Conservation (phyloP, 2,329 filamentous ascomycete species). For the Reticulascus tulasneorum region DNA sequence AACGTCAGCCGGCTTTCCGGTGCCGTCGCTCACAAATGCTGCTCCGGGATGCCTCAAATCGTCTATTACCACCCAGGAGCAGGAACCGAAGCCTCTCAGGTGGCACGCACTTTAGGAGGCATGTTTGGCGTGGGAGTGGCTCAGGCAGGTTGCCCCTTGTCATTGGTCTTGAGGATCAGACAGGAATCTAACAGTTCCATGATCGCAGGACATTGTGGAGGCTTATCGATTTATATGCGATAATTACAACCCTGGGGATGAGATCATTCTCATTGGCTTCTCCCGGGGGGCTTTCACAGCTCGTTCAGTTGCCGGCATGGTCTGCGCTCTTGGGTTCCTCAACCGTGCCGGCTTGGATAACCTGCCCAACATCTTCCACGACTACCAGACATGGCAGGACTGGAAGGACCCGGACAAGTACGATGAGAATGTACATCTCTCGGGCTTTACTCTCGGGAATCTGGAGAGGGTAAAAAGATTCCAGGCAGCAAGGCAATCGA, state of each 20-base stretch:
- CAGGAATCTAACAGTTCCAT: neutral
- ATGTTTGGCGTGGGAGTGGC: conserved; percentile 21
- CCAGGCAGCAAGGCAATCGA: too few relatives aligned
- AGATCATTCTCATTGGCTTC: conserved; percentile 31
- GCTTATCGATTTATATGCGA: conserved; percentile 31
- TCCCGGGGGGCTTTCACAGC: conserved; percentile 32
- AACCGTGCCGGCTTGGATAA: conserved; percentile 11
- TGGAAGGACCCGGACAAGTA: conserved; percentile 1
- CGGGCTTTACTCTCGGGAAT: conserved; percentile 6
- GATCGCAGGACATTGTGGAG: conserved; percentile 27
- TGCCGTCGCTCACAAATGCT: conserved; percentile 22
- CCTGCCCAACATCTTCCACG: conserved; percentile 12
- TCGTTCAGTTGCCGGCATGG: conserved; percentile 26
- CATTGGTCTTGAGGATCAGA: neutral
- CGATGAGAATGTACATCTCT: conserved; percentile 4
- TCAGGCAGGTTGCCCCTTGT: conserved; percentile 2
- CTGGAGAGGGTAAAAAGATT: conserved; percentile 1
- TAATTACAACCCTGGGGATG: conserved; percentile 28
- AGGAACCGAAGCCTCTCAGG: conserved; percentile 21
- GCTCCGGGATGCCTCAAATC: conserved; percentile 27
- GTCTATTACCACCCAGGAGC: conserved; percentile 33
- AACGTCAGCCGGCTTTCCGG: conserved; percentile 30
- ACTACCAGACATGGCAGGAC: conserved; percentile 12
- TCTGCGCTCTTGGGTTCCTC: conserved; percentile 14
- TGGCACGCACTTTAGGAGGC: conserved; percentile 19